Conservation (phyloP, 2,329 filamentous ascomycete species). For the Diaporthe sp. region DNA sequence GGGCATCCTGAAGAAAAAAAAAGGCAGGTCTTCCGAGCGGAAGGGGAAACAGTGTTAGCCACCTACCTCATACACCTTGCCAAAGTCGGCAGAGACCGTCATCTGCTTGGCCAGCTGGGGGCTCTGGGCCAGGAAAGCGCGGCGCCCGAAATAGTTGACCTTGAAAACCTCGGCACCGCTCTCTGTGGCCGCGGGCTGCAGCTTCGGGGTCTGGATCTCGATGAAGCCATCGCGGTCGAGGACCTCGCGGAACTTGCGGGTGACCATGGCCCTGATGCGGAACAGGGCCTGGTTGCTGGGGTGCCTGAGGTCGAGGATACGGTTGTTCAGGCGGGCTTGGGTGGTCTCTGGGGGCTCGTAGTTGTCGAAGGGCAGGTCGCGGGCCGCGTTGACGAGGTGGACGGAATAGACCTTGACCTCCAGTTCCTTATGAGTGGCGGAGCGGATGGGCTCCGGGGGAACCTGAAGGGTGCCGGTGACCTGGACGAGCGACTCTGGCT, state of each 20-base stretch:
- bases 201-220: constrained; percentile 93
- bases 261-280: constrained; percentile 84
- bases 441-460: constrained; percentile 79
- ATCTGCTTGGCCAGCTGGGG: constrained; percentile 95
- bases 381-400: constrained; percentile 61
- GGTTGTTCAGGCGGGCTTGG: constrained; percentile 77
- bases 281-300: constrained; percentile 89
- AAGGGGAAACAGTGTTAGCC: neutral
- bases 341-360: constrained; percentile 57
- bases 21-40: neutral
- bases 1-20: neutral
- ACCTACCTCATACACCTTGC: constrained; percentile 80
- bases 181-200: constrained; percentile 90
- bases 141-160: constrained; percentile 89
- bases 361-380: constrained; percentile 62
- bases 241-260: constrained; percentile 80
- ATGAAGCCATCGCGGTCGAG: constrained; percentile 84
- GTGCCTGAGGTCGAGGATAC: constrained; percentile 87
- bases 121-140: constrained; percentile 89
- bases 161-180: constrained; percentile 93
- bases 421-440: constrained; percentile 78
- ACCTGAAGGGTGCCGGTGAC: constrained; percentile 79
- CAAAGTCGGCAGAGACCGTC: constrained; percentile 89
- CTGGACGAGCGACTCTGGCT: constrained; percentile 81
- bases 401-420: constrained; percentile 76